Base-by-base conservation (phyloP, 2,329 filamentous ascomycete genomes). In the Sclerotiophoma versabilis region DNA sequence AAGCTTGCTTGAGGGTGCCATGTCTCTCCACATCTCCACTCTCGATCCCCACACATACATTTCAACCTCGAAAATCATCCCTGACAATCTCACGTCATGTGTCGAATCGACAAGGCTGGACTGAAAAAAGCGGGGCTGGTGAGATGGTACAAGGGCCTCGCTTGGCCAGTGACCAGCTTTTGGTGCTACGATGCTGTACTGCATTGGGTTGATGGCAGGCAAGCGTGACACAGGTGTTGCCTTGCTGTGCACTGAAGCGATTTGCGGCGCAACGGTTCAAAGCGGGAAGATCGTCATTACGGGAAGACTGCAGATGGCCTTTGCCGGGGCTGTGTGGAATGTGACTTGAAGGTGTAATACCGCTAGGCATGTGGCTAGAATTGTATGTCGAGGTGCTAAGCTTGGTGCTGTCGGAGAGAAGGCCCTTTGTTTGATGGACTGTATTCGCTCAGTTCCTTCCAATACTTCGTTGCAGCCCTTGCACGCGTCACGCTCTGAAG, bases 261-360 rank as follows among this genome's bases (percentile, higher is more conserved):
- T 27, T 15, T 3, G 34, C n/a, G 1, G 39, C 42, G 51, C 14
- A 25, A 49, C 51, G 23, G 27, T 36, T 15, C 15, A 41, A 32
- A 39, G 32, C 30, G 46, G 43, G 29, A 55, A 48, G 50, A 51
- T 51, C 47, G 43, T 41, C 55, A 48, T 30, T 39, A 54, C 30
- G 32, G 27, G n/a, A 19, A 33, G 37, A 39, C 49, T 30, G 46
- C 55, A 54, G 22, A 34, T 47, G 19, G 42, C 25, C 11, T 47
- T 34, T 29, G 15, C 20, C 6, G 17, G 32, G 23, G 38, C 32
- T 33, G 37, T 41, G 38, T 44, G 37, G 14, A 33, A 15, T 33
- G 32, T 34, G 30, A 38, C 38, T 19, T 22, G 1, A 12, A 27
- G 11, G 17, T 27, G 27, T 20, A 20, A 37, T 41, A 27, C 45